Evolutionary conservation across 108 stramenopile genomes (phyloP), one percentile per base, ranked within the genome.

Genomic region (Parietichytrium sp.): DNA sequence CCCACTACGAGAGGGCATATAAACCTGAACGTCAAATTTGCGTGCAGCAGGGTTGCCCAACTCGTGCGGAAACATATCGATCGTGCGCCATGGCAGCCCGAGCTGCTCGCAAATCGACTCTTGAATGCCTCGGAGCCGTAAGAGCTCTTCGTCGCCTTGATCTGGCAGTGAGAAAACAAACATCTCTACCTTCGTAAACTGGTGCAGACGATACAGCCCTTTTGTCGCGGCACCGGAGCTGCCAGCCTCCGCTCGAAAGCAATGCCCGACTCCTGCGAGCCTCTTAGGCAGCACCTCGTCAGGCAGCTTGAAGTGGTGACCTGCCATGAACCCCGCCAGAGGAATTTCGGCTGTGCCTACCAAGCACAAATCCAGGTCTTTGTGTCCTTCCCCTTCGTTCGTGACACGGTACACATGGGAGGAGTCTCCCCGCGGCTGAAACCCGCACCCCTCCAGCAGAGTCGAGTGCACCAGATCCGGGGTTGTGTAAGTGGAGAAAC

Each of bases 191-290:
- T 99, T 99, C 53, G 88, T 88, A 77, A 99, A 98, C 89, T 99
- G 98, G 85, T 99, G 98, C 38, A 95, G 94, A 3, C 98, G 94
- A 61, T 98, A 94, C 78, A 99, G 84, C 18, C 98, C 98, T 38
- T 93, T 91, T 29, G 96, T 95, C 83, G 97, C 96, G 16, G 95
- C 84, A 0, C 98, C 98, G 55, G 93, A 95, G 78, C 92, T 91
- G 36, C 98, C 98, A 12, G 98, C 98, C 90, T 99, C 98, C 48
- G 96, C 95, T 8, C 98, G 96, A 87, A 98, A 99, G 85, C 97
- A 98, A 30, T 95, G 97, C 18, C 95, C 96, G 55, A 91, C 87
- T 47, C 94, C 94, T 47, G 93, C 95, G 77, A 95, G 92, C 4
- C 85, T 86, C 55, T 95, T 79, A 3, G 98, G 98, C 80, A 98